A percentile compares a stretch with the other conserved stretches of the same genome.
phyloP scores from a whole-genome alignment of 139 green algal species.

The Ulvella scutata region DNA sequence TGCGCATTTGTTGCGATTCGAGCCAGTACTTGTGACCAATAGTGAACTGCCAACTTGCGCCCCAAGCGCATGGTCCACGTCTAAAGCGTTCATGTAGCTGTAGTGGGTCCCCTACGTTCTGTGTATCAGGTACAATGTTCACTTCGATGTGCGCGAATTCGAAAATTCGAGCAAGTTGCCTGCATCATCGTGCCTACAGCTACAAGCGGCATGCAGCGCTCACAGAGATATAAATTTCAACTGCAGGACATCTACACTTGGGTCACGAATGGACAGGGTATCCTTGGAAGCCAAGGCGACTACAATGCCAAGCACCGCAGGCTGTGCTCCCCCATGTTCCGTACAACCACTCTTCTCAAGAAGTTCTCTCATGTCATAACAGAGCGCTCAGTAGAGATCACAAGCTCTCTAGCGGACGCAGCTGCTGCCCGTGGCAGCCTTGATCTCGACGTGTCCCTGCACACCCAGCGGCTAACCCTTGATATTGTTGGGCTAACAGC shows the following conservation, averaged over 20 bases:
- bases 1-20: no score
- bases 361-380: conserved; percentile 29
- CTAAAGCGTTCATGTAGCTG: no score
- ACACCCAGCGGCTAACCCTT: conserved; percentile 51
- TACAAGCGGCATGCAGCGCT: background rate
- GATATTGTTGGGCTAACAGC: conserved; percentile 47
- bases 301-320: conserved; percentile 51
- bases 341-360: conserved; percentile 21
- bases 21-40: no score
- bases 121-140: no score
- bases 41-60: no score
- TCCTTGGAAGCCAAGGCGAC: conserved; percentile 41
- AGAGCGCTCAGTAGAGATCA: conserved; percentile 12
- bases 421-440: background rate
- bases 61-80: no score
- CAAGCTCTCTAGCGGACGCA: background rate
- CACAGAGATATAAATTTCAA: background rate
- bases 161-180: background rate
- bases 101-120: no score
- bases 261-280: conserved; percentile 49
- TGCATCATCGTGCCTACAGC: background rate
- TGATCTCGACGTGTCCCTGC: conserved; percentile 32
- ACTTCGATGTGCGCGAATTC: background rate
- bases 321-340: conserved; percentile 51
- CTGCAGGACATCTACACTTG: conserved; percentile 53